A percentile compares a stretch with the other conserved stretches of the same genome.
Conservation (phyloP, 805 yeast species). For the Saturnispora hagleri region DNA sequence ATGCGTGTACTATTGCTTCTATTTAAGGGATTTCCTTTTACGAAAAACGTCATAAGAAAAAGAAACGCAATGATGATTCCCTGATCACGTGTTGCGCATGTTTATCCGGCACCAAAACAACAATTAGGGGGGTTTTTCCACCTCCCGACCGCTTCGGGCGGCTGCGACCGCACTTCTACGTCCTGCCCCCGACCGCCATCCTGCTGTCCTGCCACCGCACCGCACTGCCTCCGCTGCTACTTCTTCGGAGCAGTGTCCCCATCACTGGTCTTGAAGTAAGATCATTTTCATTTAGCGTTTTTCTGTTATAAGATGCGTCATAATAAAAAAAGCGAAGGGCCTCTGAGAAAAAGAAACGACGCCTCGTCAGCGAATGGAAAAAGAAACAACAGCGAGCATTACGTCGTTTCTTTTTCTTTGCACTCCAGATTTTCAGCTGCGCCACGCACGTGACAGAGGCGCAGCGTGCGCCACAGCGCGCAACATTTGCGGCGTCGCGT, state of each 20-base stretch:
- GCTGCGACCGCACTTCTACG: not conserved
- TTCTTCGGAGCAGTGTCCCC: not conserved
- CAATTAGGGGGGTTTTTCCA: not conserved
- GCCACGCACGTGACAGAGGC: no score
- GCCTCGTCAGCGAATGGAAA: not conserved
- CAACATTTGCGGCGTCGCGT: not conserved
- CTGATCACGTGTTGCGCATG: not conserved
- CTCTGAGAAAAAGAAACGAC: not conserved
- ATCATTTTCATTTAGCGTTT: not conserved
- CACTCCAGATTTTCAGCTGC: not conserved
- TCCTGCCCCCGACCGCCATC: not conserved
- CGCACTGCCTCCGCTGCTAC: not conserved
- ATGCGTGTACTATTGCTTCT: not conserved
- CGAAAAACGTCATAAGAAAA: not conserved
- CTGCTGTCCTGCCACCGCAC: not conserved
- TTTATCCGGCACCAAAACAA: not conserved
- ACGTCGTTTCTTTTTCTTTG: not conserved
- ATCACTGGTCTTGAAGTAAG: not conserved
- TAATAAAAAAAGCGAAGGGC: not conserved
- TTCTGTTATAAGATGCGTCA: not conserved
- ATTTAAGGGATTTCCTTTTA: not conserved
- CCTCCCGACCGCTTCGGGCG: not conserved
- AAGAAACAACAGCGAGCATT: not conserved
- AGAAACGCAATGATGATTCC: not conserved
- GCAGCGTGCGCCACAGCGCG: no score